Evolutionary conservation across 805 yeast genomes (phyloP).

Genomic region (Pichia membranifaciens): DNA sequence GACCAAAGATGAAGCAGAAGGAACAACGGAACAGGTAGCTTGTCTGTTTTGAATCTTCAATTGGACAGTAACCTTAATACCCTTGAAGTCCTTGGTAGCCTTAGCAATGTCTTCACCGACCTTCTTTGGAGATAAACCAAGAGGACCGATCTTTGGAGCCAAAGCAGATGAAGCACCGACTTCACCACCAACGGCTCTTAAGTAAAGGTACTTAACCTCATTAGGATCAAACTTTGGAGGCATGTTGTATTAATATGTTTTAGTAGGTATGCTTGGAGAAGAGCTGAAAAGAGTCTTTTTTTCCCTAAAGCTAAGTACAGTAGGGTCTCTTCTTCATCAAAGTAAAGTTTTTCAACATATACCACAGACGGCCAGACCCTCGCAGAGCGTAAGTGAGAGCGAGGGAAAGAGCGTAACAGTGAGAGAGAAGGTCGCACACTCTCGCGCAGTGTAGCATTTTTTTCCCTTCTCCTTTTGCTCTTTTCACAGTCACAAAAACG

Average conservation of each 20-base stretch:
- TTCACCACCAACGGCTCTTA: slow-evolving; percentile 99
- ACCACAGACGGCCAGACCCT: not conserved
- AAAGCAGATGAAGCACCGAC: slow-evolving; percentile 99
- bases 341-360: not conserved
- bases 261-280: not conserved
- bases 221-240: slow-evolving; percentile 98
- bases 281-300: not conserved
- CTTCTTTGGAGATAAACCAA: slow-evolving; percentile 99
- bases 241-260: slow-evolving; percentile 41
- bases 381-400: slow-evolving; percentile 1
- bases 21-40: slow-evolving; percentile 97
- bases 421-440: not conserved
- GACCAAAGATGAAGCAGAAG: slow-evolving; percentile 98
- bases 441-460: too few species aligned
- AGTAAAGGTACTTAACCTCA: slow-evolving; percentile 97
- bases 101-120: slow-evolving; percentile 99
- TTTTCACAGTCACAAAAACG: slow-evolving; percentile 4
- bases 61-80: slow-evolving; percentile 98
- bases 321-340: not conserved
- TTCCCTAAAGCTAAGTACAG: not conserved
- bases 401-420: not conserved
- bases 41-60: slow-evolving; percentile 99
- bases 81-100: slow-evolving; percentile 98
- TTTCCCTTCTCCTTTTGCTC: too few species aligned
- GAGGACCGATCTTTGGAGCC: slow-evolving; percentile 99